These are phyloP conservation scores for Sclerotinia sclerotiorum DNA, from an alignment of 2,329 filamentous ascomycete species.

Conservation along the genomic window DNA sequence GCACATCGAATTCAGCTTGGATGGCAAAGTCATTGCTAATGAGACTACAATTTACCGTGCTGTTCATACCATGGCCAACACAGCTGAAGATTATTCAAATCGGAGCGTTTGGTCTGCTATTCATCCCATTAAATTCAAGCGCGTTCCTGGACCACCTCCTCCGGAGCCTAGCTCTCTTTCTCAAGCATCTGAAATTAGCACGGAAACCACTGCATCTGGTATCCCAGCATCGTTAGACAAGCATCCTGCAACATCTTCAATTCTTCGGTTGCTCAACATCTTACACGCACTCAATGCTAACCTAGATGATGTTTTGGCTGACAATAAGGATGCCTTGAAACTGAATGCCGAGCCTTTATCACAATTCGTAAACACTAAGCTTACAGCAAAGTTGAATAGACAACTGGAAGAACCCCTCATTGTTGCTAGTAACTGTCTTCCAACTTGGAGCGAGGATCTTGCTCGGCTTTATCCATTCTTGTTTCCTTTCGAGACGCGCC, in stretches of 20 bases:
- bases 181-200: constrained; percentile 49
- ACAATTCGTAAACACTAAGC: constrained; percentile 97
- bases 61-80: constrained; percentile 62
- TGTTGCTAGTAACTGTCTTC: constrained; percentile 93
- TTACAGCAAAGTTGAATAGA: constrained; percentile 95
- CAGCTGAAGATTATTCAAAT: constrained; percentile 63
- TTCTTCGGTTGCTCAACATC: constrained; percentile 83
- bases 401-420: constrained; percentile 96
- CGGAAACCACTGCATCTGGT: constrained; percentile 56
- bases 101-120: constrained; percentile 87
- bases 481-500: constrained; percentile 95
- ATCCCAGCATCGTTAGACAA: constrained; percentile 80
- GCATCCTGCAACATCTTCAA: constrained; percentile 80
- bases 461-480: constrained; percentile 93
- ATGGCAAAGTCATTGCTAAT: constrained; percentile 78
- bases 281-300: constrained; percentile 92
- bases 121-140: constrained; percentile 88
- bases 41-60: constrained; percentile 96
- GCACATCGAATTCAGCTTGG: constrained; percentile 94
- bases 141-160: constrained; percentile 79
- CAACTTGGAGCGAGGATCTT: constrained; percentile 93
- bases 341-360: constrained; percentile 80
- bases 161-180: constrained; percentile 66
- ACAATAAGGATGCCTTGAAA: constrained; percentile 68
- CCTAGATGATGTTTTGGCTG: constrained; percentile 82